Percentiles rank a stretch among this genome's conserved stretches.
phyloP scores from a whole-genome alignment of 148 eudicot species.

The Vaccinium myrtillus region DNA sequence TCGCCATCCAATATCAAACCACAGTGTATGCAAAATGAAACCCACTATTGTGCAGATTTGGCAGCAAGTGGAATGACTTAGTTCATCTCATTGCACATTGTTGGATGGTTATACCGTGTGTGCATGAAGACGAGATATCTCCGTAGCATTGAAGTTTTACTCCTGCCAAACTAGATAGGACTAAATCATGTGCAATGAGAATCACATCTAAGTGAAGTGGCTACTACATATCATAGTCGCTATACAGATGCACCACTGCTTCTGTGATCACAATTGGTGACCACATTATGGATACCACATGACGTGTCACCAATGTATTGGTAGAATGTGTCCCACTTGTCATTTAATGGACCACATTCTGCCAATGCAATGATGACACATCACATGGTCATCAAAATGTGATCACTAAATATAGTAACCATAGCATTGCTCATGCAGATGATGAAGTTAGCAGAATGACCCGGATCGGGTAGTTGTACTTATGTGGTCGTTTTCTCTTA shows the following conservation, averaged over 20 bases:
- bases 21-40: not conserved
- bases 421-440: no score
- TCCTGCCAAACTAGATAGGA: not conserved
- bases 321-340: no score
- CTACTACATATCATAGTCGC: slow-evolving; percentile 1
- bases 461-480: not conserved
- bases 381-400: no score
- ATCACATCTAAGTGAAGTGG: not conserved
- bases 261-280: no score
- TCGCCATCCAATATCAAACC: not conserved
- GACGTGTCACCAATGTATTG: no score
- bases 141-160: not conserved
- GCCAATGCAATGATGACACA: no score
- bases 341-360: no score
- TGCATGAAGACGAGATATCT: not conserved
- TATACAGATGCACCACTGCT: not conserved
- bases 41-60: not conserved
- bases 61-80: not conserved
- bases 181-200: slow-evolving; percentile 6
- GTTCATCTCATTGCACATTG: not conserved
- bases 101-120: not conserved
- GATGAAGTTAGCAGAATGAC: not conserved
- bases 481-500: not conserved
- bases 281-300: no score
- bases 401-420: no score